Evolutionary conservation across 1,139 yeast species (phyloP), one percentile per base, ranked within the genome.

Genomic region (Taphrina flavorubra): DNA sequence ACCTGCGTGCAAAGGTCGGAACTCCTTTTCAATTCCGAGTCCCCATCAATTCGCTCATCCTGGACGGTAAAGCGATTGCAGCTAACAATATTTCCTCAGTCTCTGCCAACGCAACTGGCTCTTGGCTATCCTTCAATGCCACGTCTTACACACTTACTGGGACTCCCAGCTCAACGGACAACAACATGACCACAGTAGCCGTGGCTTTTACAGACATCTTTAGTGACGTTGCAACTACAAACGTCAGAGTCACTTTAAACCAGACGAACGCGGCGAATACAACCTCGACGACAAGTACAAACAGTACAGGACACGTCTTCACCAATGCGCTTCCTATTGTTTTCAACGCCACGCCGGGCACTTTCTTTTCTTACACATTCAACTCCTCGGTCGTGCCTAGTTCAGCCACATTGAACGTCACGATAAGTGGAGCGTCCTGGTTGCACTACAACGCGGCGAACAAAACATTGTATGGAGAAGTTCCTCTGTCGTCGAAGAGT

Each of bases 101-200:
- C 6, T 36, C 60, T 16, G 66, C 71, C 47, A 73, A 72, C 60
- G 67, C 70, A n/a, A 70, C 73, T 16, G 70, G 71, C 37, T 51
- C 68, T n/a, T 94, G 99, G 99, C 81, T 95, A 58, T 74, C 80
- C 1, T 91, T 92, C 73, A 95, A 92, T 77, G 74, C 85, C 0
- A 70, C 74, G 10, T 78, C 89, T 4, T 80, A 90, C 67, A 83
- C 88, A 0, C 83, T 94, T 47, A 74, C 85, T 1, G 99, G 99
- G 6, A 55, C 55, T 5, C 67, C 67, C 10, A 39, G 34, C 31
- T 84, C 85, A 0, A 96, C 97, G 0, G 73, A 80, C n/a, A 44
- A 46, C 13, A 60, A 68, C 42, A 36, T 68, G 11, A 53, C 65
- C 18, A 69, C 70, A 25, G 72, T 72, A 6, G 59, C 64, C 18